These are phyloP conservation scores for Phytophthora megakarya DNA, from an alignment of 352 stramenopile genomes.

Conservation along the genomic window DNA sequence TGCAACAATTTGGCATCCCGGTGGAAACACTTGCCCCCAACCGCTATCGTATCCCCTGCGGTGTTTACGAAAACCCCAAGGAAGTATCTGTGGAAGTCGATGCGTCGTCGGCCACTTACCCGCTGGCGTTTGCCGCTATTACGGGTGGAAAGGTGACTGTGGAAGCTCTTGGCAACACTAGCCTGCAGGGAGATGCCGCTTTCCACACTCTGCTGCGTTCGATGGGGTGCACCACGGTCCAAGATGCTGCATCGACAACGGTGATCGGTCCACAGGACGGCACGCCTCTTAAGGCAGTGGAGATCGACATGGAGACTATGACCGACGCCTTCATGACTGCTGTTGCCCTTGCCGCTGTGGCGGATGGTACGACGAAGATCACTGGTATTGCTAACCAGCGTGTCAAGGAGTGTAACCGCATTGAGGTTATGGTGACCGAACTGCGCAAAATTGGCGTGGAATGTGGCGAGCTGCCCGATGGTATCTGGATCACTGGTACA, in stretches of 20 bases:
- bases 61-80: slow-evolving; percentile 72
- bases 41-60: slow-evolving; percentile 71
- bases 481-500: slow-evolving; percentile 79
- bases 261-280: slow-evolving; percentile 76
- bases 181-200: slow-evolving; percentile 94
- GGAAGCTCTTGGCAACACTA: slow-evolving; percentile 92
- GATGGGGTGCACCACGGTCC: slow-evolving; percentile 80
- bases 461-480: slow-evolving; percentile 72
- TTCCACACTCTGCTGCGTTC: slow-evolving; percentile 90
- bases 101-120: slow-evolving; percentile 96
- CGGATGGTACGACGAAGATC: slow-evolving; percentile 96
- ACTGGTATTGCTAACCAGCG: slow-evolving; percentile 98
- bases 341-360: slow-evolving; percentile 94
- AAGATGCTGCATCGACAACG: slow-evolving; percentile 67
- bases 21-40: slow-evolving; percentile 91
- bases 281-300: slow-evolving; percentile 80
- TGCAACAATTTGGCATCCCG: slow-evolving; percentile 96
- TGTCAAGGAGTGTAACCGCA: slow-evolving; percentile 98
- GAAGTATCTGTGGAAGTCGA: slow-evolving; percentile 93
- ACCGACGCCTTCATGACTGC: slow-evolving; percentile 98
- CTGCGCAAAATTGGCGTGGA: slow-evolving; percentile 94
- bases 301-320: slow-evolving; percentile 98
- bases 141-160: slow-evolving; percentile 95
- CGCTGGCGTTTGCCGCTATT: slow-evolving; percentile 96
- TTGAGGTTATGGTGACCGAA: slow-evolving; percentile 97